Percentiles rank a stretch among this genome's conserved stretches.
These are phyloP conservation scores for Effrenium voratum DNA, from an alignment of 73 alveolate genomes.

Conservation along the genomic window DNA sequence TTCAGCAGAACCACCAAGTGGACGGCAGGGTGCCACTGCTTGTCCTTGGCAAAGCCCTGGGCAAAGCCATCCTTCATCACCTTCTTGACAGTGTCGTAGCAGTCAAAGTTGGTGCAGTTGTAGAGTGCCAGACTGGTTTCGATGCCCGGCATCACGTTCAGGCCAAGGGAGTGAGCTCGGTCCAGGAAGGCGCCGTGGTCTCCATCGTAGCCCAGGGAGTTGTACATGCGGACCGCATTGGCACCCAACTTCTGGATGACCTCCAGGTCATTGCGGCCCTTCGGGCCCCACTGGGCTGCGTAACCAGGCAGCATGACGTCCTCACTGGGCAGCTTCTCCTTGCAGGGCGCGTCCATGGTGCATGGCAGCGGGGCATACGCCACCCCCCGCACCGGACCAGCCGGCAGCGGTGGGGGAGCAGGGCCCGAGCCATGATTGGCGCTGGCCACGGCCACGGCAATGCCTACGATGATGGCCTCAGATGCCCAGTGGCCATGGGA, in stretches of 20 bases:
- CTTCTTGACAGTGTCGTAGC: slow-evolving; percentile 70
- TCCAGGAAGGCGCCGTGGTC: background rate
- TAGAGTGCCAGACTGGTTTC: background rate
- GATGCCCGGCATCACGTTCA: slow-evolving; percentile 5
- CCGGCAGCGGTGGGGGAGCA: background rate
- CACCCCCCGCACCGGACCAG: background rate
- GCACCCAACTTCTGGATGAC: background rate
- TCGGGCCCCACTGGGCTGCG: background rate
- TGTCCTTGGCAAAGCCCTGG: slow-evolving; percentile 83
- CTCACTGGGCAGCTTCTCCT: background rate
- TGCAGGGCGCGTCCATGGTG: background rate
- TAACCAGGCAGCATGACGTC: background rate
- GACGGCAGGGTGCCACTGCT: slow-evolving; percentile 75
- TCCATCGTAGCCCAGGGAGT: background rate
- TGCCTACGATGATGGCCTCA: background rate
- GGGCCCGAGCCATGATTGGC: background rate
- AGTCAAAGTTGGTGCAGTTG: slow-evolving; percentile 79
- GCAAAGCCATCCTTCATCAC: slow-evolving; percentile 63
- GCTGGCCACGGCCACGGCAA: background rate
- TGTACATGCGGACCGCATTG: background rate
- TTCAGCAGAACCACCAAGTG: slow-evolving; percentile 57
- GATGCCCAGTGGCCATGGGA: too few relatives aligned
- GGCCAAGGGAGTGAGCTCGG: background rate
- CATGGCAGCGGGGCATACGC: background rate
- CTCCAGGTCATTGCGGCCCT: background rate